Evolutionary conservation across 768 basidiomycete species (phyloP), one percentile per base, ranked within the genome.

Genomic region (Lentinula raphanica): DNA sequence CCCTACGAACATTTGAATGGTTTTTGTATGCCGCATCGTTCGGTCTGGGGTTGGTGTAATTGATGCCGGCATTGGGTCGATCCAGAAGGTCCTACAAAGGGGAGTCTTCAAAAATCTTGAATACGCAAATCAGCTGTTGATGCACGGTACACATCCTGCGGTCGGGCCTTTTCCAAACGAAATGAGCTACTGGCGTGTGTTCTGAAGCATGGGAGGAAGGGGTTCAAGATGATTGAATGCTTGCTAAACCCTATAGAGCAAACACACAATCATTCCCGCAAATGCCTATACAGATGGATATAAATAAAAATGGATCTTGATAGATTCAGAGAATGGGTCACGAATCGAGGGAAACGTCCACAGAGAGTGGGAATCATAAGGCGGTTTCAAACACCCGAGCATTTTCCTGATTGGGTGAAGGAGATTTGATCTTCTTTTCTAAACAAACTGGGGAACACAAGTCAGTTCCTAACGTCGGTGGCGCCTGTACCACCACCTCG

Each of bases 371-470:
- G 9, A 7, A 62, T 63, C 65, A 67, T 63, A 64, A 63, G 64
- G 58, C 54, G 53, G 49, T 64, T 58, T 54, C 65, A 63, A 62
- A 65, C 65, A 67, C 65, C 67, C 67, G 66, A 66, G 59, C 59
- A 57, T 54, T 60, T 55, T 32, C 56, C 28, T 25, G 54, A 45
- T 35, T 48, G 3, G 25, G 46, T n/a, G 17, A n/a, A 28, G n/a
- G 0, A 48, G 46, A 48, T 48, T 15, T 48, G 46, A 48, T 48
- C 63, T 60, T 64, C 56, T 42, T 60, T 58, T 40, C 57, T 56
- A 63, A 65, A 62, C 58, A 65, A 56, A 58, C 62, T 62, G 60
- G 61, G 58, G 49, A 60, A 65, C 60, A 57, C 38, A 65, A 60
- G 51, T 54, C 50, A 50, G 59, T 63, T 66, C 61, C 61, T 62